phyloP scores from a whole-genome alignment of 106 monocot species.

The Dioscorea dumetorum region DNA sequence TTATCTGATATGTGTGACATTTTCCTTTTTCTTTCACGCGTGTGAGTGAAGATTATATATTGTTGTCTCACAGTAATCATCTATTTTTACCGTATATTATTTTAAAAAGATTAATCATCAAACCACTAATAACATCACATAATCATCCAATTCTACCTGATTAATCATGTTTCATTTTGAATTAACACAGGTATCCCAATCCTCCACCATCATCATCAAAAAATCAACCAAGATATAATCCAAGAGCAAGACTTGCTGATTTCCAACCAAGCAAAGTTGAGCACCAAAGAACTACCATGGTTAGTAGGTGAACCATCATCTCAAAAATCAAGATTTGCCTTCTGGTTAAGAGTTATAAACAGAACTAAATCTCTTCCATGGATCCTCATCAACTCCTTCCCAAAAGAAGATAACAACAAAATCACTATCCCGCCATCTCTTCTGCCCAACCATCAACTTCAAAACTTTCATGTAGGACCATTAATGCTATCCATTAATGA shows the following conservation, averaged over 20 bases:
- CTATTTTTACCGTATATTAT: too few relatives aligned
- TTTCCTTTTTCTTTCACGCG: too few relatives aligned
- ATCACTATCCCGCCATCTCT: too few relatives aligned
- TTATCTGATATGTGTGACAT: too few relatives aligned
- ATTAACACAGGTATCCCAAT: too few relatives aligned
- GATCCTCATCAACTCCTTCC: slow-evolving; percentile 62
- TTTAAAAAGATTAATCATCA: too few relatives aligned
- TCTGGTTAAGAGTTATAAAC: slow-evolving; percentile 32
- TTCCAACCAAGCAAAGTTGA: slow-evolving; percentile 20
- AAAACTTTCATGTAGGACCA: slow-evolving; percentile 24
- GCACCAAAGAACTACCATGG: slow-evolving; percentile 53
- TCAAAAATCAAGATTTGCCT: slow-evolving; percentile 38
- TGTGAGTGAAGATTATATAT: too few relatives aligned
- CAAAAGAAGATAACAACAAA: slow-evolving; percentile 5
- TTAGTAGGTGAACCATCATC: slow-evolving; percentile 38
- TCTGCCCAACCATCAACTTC: neutral
- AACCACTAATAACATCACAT: too few relatives aligned
- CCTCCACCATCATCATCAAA: too few relatives aligned
- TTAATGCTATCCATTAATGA: neutral
- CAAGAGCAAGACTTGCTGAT: neutral
- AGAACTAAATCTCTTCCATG: slow-evolving; percentile 18
- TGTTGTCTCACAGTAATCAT: too few relatives aligned
- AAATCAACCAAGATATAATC: neutral
- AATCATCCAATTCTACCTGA: too few relatives aligned
- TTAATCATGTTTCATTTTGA: too few relatives aligned